Base-by-base conservation (phyloP, 208 protist species). In the Wallacemonas sp. region DNA sequence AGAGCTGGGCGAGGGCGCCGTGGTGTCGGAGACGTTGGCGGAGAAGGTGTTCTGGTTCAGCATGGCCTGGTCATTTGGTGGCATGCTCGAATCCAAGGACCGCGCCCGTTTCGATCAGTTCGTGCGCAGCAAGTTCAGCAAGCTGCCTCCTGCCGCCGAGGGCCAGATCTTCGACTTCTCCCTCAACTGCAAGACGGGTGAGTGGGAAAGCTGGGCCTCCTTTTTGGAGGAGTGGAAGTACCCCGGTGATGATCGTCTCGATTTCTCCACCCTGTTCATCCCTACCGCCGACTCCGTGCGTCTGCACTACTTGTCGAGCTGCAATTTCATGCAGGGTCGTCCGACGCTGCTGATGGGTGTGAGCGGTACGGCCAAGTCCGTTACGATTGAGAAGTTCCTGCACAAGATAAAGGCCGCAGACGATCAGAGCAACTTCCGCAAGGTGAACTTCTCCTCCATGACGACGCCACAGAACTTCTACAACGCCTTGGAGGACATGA, bases 271-370 rank as follows among this genome's bases (percentile, higher is more conserved):
- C 33, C 88, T 99, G 11, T 97, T 99, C 63, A 97, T 99, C 61
- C 97, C 97, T 9, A 99, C 97, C 9, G 78, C 98, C 19, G 97
- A 99, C 77, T 98, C 93, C n/a, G 88, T 96, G 14, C 93, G 97
- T 17, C 79, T 97, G 69, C 90, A 97, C 72, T 99, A 92, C 78
- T 75, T 99, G 33, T 72, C 98, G 19, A 82, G 88, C 61, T 88
- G 77, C 65, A 96, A 96, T 76, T 89, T 89, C 58, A 71, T 91
- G 42, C 93, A 98, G 72, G 66, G 67, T 24, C 84, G 87, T 17
- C 83, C 92, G 47, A 86, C 92, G 33, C 76, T 98, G 21, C 77
- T 98, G 47, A 94, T 97, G 54, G 97, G 97, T 66, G 86, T 93
- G 30, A 91, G 93, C 67, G 97, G 97, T 76, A 98, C 93, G n/a